Conservation (phyloP, 2,329 filamentous ascomycete genomes). For the Bimuria novae-zelandiae region DNA sequence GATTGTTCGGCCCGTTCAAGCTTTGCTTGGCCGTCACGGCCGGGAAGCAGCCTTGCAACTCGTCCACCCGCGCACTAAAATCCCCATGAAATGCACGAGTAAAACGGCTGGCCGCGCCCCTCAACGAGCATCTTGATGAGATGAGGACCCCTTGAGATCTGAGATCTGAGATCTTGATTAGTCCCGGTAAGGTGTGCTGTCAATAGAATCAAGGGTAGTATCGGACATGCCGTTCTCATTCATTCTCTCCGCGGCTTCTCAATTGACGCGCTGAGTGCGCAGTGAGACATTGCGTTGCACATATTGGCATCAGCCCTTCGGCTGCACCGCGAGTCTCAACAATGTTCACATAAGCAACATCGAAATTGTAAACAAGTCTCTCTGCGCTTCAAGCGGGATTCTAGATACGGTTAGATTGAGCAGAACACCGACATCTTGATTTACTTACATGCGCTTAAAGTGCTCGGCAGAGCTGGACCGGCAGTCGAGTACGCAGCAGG, state of each 20-base stretch:
- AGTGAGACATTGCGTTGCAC: too few relatives aligned
- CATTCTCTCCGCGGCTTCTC: too few relatives aligned
- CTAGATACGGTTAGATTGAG: neutral
- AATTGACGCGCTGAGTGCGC: too few relatives aligned
- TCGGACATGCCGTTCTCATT: too few relatives aligned
- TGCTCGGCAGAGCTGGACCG: neutral
- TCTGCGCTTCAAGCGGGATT: neutral
- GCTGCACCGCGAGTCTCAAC: too few relatives aligned
- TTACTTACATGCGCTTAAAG: neutral
- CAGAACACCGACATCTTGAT: constrained; percentile 4
- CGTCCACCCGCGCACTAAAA: too few relatives aligned
- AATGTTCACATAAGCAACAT: neutral
- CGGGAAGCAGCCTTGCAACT: constrained; percentile 21
- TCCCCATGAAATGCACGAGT: neutral
- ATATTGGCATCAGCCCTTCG: too few relatives aligned
- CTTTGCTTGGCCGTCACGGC: constrained; percentile 18
- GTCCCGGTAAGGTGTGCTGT: too few relatives aligned
- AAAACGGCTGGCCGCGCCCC: neutral
- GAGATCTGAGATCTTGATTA: neutral
- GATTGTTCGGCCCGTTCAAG: constrained; percentile 21
- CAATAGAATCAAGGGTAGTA: too few relatives aligned
- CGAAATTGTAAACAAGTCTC: neutral
- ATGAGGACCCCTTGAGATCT: constrained; percentile 2
- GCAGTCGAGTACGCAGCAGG: neutral
- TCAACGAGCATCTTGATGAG: neutral